Base-by-base conservation (phyloP, 2,329 filamentous ascomycete genomes). In the Arthrinium phaeospermum region DNA sequence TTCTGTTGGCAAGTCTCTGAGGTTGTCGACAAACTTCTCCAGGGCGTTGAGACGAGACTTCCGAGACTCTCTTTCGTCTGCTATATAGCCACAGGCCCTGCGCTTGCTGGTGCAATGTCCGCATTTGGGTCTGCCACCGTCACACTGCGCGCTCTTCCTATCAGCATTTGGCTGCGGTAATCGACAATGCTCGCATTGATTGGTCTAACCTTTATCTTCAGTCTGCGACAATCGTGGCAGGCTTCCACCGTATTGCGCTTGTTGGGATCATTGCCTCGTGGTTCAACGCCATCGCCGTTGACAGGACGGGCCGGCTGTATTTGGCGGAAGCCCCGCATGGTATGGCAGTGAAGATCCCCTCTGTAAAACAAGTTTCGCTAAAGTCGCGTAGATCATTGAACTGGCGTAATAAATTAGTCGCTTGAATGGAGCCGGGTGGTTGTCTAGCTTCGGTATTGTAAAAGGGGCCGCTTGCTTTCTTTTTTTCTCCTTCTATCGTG, bases 111-210 rank as follows among this genome's bases (percentile, higher is more conserved):
- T 71, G 75, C 80, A 82, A 44, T 74, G 76, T 7, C 75, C 73
- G 69, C 80, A 82, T 72, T 76, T 75, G 0, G 80, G 80, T 1
- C 80, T 78, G 22, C 64, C 75, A 12, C 80, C 80, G 72, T 81
- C 80, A 64, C 80, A 82, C 80, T 81, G 70, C 30, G 44, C 5
- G 69, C 22, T 14, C 27, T 24, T 37, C 3, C 3, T 24, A 45
- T 70, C 24, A 61, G 51, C 12, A n/a, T 22, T 37, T 41, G 14
- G 34, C 19, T 27, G 22, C 14, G n/a, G 51, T 34, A 30, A 4
- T 27, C 22, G 30, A 7, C 51, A 22, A 51, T 13, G 12, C 12
- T 51, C 3, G n/a, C 27, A 4, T 14, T n/a, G 34, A 27, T 49
- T 16, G 27, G 19, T 13, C 45, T 30, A 47, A 70, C 71, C 47